A percentile compares a stretch with the other conserved stretches of the same genome.
Conservation (phyloP, 192 early-diverging fungal genomes). For the Allomyces arbusculus region DNA sequence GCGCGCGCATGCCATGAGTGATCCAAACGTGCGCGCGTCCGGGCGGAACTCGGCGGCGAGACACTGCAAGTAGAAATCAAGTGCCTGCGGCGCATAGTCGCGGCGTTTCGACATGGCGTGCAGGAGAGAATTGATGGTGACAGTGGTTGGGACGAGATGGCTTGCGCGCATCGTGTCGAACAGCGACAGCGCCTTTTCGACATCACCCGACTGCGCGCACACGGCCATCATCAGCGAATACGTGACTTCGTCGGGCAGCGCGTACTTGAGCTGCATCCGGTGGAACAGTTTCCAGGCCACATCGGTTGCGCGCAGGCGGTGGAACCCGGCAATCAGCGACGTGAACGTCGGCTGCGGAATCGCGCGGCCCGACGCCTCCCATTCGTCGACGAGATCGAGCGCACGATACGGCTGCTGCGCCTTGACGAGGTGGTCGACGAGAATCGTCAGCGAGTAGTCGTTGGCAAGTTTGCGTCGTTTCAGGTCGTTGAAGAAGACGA, state of each 20-base stretch:
- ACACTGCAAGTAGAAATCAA: not conserved
- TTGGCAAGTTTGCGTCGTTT: not conserved
- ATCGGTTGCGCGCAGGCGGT: not conserved
- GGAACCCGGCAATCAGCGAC: not conserved
- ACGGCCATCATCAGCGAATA: not conserved
- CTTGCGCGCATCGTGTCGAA: not conserved
- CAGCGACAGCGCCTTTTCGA: not conserved
- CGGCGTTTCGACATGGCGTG: not conserved
- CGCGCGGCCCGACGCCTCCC: not conserved
- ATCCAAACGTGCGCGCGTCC: not conserved
- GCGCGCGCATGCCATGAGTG: not conserved
- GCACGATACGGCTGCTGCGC: not conserved
- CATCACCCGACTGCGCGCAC: not conserved
- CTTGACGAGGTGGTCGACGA: not conserved
- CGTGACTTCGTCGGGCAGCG: not conserved
- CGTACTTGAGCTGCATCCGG: not conserved
- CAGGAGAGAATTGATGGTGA: not conserved
- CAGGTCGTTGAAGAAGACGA: not conserved
- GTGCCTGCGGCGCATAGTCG: not conserved
- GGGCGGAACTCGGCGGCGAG: not conserved
- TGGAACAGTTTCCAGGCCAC: not conserved
- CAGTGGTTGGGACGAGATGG: not conserved
- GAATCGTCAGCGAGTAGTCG: not conserved
- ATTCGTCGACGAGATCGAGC: not conserved
- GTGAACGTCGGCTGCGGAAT: not conserved